phyloP scores from a whole-genome alignment of 768 basidiomycete species.

The Tylopilus sp. region DNA sequence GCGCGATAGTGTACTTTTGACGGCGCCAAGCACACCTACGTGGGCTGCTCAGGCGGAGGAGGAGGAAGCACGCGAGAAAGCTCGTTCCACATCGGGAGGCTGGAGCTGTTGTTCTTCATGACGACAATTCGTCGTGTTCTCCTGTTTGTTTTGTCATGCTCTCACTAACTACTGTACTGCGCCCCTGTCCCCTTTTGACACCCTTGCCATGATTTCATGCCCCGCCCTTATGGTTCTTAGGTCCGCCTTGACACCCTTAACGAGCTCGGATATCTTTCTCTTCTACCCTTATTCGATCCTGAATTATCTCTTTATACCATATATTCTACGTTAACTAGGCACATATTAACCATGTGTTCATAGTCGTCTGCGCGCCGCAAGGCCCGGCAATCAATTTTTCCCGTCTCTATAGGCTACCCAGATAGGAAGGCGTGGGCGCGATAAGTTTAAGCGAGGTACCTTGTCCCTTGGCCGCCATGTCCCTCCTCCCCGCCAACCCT shows the following conservation, averaged over 20 bases:
- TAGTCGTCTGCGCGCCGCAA: slow-evolving; percentile 24
- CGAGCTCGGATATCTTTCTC: slow-evolving; percentile 11
- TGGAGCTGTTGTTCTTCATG: slow-evolving; percentile 70
- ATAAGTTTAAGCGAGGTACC: slow-evolving; percentile 4
- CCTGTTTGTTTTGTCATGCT: slow-evolving; percentile 20
- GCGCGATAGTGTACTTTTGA: slow-evolving; percentile 80
- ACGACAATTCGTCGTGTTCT: slow-evolving; percentile 13
- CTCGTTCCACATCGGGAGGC: slow-evolving; percentile 40
- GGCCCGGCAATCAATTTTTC: slow-evolving; percentile 8
- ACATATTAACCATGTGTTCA: slow-evolving; percentile 36
- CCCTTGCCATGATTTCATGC: slow-evolving; percentile 30
- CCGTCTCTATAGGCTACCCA: slow-evolving; percentile 13
- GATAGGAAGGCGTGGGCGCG: slow-evolving; percentile 25
- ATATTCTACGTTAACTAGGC: slow-evolving; percentile 37
- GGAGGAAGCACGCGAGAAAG: slow-evolving; percentile 65
- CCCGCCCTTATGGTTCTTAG: slow-evolving; percentile 19
- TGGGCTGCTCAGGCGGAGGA: slow-evolving; percentile 82
- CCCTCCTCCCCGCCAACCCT: slow-evolving; percentile 53
- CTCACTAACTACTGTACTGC: slow-evolving; percentile 18
- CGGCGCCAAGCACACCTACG: slow-evolving; percentile 56
- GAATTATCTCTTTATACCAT: slow-evolving; percentile 41
- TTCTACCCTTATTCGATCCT: slow-evolving; percentile 32
- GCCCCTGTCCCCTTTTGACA: slow-evolving; percentile 9
- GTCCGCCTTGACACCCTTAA: slow-evolving; percentile 21
- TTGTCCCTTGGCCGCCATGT: slow-evolving; percentile 42